These are phyloP conservation scores for Fomes fomentarius DNA, from an alignment of 1,284 basidiomycete genomes.

Conservation along the genomic window DNA sequence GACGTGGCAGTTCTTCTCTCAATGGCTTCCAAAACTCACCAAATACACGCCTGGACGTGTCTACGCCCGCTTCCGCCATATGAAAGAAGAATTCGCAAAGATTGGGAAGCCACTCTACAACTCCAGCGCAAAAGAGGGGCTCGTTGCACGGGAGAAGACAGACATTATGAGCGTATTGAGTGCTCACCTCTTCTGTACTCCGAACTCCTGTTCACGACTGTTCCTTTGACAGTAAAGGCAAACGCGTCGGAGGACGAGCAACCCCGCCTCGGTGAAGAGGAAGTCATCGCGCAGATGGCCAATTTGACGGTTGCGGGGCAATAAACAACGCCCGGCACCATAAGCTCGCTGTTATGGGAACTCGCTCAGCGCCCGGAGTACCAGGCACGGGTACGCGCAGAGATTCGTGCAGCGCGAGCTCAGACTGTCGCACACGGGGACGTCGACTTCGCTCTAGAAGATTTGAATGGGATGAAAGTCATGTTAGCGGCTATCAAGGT, in stretches of 20 bases:
- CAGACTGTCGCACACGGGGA: slow-evolving; percentile 23
- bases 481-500: slow-evolving; percentile 12
- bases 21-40: too few relatives aligned
- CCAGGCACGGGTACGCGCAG: slow-evolving; percentile 31
- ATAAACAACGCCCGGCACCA: slow-evolving; percentile 27
- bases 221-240: slow-evolving; percentile 46
- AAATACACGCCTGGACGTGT: too few relatives aligned
- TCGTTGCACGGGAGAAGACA: slow-evolving; percentile 14
- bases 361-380: slow-evolving; percentile 32
- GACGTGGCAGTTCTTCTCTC: too few relatives aligned
- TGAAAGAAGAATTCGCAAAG: too few relatives aligned
- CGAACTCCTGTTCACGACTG: too few relatives aligned
- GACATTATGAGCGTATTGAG: slow-evolving; percentile 47
- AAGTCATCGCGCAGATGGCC: slow-evolving; percentile 52
- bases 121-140: slow-evolving; percentile 10
- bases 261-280: slow-evolving; percentile 48
- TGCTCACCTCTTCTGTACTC: slow-evolving; percentile 10
- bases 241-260: slow-evolving; percentile 49
- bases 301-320: slow-evolving; percentile 36
- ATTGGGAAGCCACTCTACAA: slow-evolving; percentile 18
- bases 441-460: slow-evolving; percentile 29
- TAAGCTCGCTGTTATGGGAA: slow-evolving; percentile 35
- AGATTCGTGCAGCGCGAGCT: slow-evolving; percentile 30
- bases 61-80: too few relatives aligned
- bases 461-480: slow-evolving; percentile 34